Percentiles rank a stretch among this genome's conserved stretches.
phyloP scores from a whole-genome alignment of 805 yeast genomes.

The Yamadazyma kitorensis region DNA sequence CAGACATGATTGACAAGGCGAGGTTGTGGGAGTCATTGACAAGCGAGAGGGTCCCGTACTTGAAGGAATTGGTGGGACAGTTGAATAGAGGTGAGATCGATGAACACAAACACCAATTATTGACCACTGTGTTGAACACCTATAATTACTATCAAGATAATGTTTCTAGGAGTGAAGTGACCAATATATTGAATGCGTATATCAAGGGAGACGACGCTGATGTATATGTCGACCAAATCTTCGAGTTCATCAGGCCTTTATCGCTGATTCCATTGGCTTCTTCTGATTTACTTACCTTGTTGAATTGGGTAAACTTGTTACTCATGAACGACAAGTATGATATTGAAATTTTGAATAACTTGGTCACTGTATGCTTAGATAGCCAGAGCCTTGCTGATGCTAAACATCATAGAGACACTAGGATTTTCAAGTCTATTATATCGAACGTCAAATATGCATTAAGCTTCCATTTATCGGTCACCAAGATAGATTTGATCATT shows the following conservation, averaged over 20 bases:
- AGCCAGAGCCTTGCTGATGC: slow-evolving; percentile 3
- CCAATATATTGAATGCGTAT: slow-evolving; percentile 28
- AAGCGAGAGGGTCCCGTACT: slow-evolving; percentile 30
- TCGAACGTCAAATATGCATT: slow-evolving; percentile 24
- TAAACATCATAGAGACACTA: slow-evolving; percentile 9
- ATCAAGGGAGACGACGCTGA: slow-evolving; percentile 23
- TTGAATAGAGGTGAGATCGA: neutral
- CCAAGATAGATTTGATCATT: slow-evolving; percentile 7
- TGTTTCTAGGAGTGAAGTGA: slow-evolving; percentile 43
- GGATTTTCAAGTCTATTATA: slow-evolving; percentile 25
- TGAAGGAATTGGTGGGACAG: slow-evolving; percentile 23
- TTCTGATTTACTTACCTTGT: slow-evolving; percentile 53
- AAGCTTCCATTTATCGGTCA: slow-evolving; percentile 1
- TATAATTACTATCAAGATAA: slow-evolving; percentile 51
- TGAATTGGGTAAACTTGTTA: slow-evolving; percentile 45
- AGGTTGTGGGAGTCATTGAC: slow-evolving; percentile 29
- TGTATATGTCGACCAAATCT: slow-evolving; percentile 31
- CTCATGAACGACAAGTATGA: neutral
- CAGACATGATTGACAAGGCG: slow-evolving; percentile 3
- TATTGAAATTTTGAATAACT: slow-evolving; percentile 1
- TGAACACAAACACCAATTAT: slow-evolving; percentile 19
- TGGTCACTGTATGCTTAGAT: neutral
- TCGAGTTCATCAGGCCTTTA: slow-evolving; percentile 33
- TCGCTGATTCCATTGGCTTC: slow-evolving; percentile 40
- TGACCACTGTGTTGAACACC: slow-evolving; percentile 41